Evolutionary conservation across 2,329 filamentous ascomycete species (phyloP), one percentile per base, ranked within the genome.

Genomic region (Colletotrichum sp.): DNA sequence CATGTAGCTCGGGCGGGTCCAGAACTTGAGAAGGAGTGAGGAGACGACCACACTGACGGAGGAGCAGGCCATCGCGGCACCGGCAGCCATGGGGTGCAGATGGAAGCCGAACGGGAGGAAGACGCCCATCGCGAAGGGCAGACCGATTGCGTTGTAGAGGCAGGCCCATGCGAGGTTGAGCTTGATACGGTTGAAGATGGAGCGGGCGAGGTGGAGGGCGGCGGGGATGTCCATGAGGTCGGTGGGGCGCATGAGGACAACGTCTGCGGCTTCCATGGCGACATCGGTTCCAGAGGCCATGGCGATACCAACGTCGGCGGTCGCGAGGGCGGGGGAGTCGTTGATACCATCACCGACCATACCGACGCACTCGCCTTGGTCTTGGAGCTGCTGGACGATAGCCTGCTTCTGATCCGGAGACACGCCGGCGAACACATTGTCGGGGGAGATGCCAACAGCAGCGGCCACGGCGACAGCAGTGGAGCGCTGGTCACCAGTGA

Each of bases 271-370:
- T 86, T 99, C 97, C 92, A 99, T 98, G 66, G 97, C 97, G 2
- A 99, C 96, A 83, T 99, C 97, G 1, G 97, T 99, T 72, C 97
- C 97, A 9, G 93, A 96, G 7, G 95, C 91, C 85, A 99, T 95
- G 74, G 96, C 96, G 79, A 99, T 98, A 78, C 97, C 97, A 32
- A 99, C 93, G 80, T 98, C 93, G 13, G 97, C 96, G 1, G 96
- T 98, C 1, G 96, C 97, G 13, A 99, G 92, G 1, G 97, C 97
- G 0, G 97, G 97, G 0, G 96, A 98, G 87, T 99, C 97, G 85
- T 99, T 99, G 90, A 99, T 98, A 57, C 97, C 97, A 84, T 99
- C 97, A 69, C 97, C 96, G 16, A 99, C 96, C 97, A 99, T 99
- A 79, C 95, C 97, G 30, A 99, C 95, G 66, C 94, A 89, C 80